Base-by-base conservation (phyloP, 768 basidiomycete genomes). In the Suillus fuscotomentosus region DNA sequence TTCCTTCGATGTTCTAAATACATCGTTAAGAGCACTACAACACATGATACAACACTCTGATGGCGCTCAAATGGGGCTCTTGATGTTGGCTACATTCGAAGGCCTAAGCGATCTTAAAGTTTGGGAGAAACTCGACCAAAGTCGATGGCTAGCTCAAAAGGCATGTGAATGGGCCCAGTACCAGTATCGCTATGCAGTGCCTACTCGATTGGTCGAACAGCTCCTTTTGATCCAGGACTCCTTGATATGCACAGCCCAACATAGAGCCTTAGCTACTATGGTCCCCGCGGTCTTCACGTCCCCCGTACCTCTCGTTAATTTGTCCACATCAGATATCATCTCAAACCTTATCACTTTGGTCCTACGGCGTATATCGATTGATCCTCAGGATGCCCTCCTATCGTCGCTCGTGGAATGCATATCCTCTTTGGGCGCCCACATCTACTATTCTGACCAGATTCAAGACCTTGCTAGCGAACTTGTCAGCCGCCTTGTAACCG, bases 401-500 rank as follows among this genome's bases (percentile, higher is more conserved):
- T 82, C 87, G 0, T 75, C 83, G 9, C 73, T 95, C 60, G 89
- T 95, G 9, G 82, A 87, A 62, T 90, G 91, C 71, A 89, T 96
- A 50, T 82, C 90, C 3, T 92, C 95, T 0, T 81, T 98, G 13
- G 94, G 94, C 42, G 88, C 90, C 13, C 95, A 97, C 71, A 88
- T 97, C 61, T 96, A 97, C 79, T 98, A 98, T 72, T 91, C 94
- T 45, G 96, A 97, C 75, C 96, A 98, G 76, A 94, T 95, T 59
- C 93, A 94, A 71, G 96, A 97, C 72, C 86, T 97, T 51, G 87
- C 93, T 2, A 89, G 87, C 62, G 95, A 96, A 74, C 77, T 96
- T 53, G 86, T 94, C 48, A 84, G 84, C 66, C 87, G 94, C 20
- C 82, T 97, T 17, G 81, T 88, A 5, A 79, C 86, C 3, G 77